Evolutionary conservation across 73 alveolate genomes (phyloP), one percentile per base, ranked within the genome.

Genomic region (Effrenium voratum): DNA sequence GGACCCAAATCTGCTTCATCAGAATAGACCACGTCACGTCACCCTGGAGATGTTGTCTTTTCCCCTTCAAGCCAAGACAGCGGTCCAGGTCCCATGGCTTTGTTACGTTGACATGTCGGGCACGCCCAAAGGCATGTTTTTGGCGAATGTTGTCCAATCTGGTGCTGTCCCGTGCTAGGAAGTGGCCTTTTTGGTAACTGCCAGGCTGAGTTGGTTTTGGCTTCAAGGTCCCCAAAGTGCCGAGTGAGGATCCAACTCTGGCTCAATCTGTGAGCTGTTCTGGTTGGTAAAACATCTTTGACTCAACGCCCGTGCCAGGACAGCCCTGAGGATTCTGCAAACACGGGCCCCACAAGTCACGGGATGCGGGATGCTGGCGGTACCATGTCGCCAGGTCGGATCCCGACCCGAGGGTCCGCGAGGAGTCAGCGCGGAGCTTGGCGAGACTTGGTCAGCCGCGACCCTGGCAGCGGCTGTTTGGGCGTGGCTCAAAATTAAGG

Each of bases 401-500:
- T 40, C 34, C 70, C 44, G 86, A 88, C 32, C 34, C 85, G 41
- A 24, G 83, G 16, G 95, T 88, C 44, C 95, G 95, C 0, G 95
- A 88, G 30, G 95, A 88, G 34, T 63, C 95, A 2, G 95, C 95
- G 13, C 28, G 45, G n/a, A 60, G 95, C 34, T 70, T 88, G 86
- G 95, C 86, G 19, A 45, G 68, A 2, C 47, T 88, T 36, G 85
- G 95, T 19, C 70, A 88, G 95, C 68, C 30, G 10, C 72, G 15
- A 34, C 46, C 80, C 44, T 26, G 43, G 44, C 44, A 1, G 12
- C 43, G 80, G 24, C 40, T 8, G 8, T 12, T 19, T 52, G 63
- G 63, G 63, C 63, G 19, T 8, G 63, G 63, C 19, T 12, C 63
- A 52, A 52, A 8, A 19, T 12, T 52, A 52, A 19, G 19, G 63